These are phyloP conservation scores for Clonostachys sp. DNA, from an alignment of 2,329 filamentous ascomycete genomes.

Conservation along the genomic window DNA sequence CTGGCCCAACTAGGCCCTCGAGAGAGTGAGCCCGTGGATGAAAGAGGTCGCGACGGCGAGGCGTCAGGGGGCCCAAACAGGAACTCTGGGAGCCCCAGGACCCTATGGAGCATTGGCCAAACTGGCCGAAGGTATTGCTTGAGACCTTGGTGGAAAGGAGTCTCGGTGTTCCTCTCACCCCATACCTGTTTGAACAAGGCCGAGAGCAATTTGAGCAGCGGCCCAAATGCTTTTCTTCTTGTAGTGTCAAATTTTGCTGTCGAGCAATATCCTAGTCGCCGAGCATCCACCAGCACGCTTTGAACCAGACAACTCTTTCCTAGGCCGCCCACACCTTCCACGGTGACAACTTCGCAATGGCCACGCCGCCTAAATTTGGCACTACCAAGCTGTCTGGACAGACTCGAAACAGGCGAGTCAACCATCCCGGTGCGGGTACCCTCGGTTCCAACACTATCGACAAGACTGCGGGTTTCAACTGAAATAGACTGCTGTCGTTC, in stretches of 20 bases:
- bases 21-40: constrained; percentile 20
- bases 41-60: constrained; percentile 21
- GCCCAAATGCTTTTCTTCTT: constrained; percentile 56
- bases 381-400: constrained; percentile 49
- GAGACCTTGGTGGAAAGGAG: constrained; percentile 55
- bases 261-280: constrained; percentile 59
- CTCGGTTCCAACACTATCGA: constrained; percentile 35
- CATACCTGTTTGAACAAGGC: constrained; percentile 65
- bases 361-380: constrained; percentile 57
- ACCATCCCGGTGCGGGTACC: constrained; percentile 27
- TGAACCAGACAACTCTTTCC: constrained; percentile 63
- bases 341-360: constrained; percentile 58
- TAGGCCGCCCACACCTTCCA: constrained; percentile 59
- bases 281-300: constrained; percentile 55
- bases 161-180: constrained; percentile 62
- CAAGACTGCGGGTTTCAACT: constrained; percentile 38
- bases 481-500: constrained; percentile 48
- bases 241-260: constrained; percentile 63
- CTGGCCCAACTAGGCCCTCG: constrained; percentile 16
- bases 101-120: constrained; percentile 59
- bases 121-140: constrained; percentile 59
- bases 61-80: constrained; percentile 47
- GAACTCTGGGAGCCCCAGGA: constrained; percentile 66
- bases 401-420: constrained; percentile 41
- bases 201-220: constrained; percentile 59